Conservation (phyloP, 2,329 filamentous ascomycete species). For the Fusarium tupiense region DNA sequence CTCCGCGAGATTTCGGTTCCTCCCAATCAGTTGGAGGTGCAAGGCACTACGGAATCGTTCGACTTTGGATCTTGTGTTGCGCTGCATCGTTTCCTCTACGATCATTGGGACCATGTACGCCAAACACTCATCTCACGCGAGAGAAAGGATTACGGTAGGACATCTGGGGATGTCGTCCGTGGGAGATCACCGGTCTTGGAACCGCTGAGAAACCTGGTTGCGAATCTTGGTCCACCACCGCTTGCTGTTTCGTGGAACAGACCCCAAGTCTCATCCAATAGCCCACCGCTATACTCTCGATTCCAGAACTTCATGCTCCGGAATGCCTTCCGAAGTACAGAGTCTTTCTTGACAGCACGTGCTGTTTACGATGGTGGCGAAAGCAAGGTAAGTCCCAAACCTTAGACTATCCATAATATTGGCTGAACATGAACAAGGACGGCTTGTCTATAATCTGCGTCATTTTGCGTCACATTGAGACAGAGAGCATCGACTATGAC, state of each 20-base stretch:
- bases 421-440: constrained; percentile 59
- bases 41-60: constrained; percentile 61
- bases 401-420: neutral
- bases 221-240: constrained; percentile 73
- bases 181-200: constrained; percentile 67
- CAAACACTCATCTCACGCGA: constrained; percentile 71
- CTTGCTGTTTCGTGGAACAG: constrained; percentile 76
- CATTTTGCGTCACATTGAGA: constrained; percentile 73
- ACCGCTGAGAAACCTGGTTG: constrained; percentile 68
- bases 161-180: constrained; percentile 62
- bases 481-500: constrained; percentile 72
- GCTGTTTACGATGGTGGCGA: constrained; percentile 77
- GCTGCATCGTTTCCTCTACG: constrained; percentile 74
- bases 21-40: constrained; percentile 56
- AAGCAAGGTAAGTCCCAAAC: constrained; percentile 63
- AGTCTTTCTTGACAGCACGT: constrained; percentile 70
- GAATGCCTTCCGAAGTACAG: constrained; percentile 72
- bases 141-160: constrained; percentile 64
- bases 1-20: constrained; percentile 72
- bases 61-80: constrained; percentile 78
- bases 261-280: constrained; percentile 71
- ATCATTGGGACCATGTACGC: constrained; percentile 76
- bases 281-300: constrained; percentile 70
- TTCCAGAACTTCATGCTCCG: constrained; percentile 79
- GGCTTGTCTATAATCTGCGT: constrained; percentile 75